These are phyloP conservation scores for Haematococcus sp. DNA, from an alignment of 139 green algal genomes.

Conservation along the genomic window DNA sequence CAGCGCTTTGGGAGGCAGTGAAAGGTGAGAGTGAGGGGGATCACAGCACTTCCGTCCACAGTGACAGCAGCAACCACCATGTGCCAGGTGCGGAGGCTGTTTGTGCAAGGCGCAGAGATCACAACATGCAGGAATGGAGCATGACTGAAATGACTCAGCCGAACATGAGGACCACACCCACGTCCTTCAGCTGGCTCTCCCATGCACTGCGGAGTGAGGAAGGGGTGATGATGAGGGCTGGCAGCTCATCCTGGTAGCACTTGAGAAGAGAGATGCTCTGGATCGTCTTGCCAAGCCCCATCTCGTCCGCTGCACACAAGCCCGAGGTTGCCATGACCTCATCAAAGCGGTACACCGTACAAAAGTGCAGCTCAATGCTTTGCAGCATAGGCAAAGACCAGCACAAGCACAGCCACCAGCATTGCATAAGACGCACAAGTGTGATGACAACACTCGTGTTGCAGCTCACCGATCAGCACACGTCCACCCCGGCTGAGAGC, in stretches of 20 bases:
- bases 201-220: conserved; percentile 75
- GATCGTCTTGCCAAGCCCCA: conserved; percentile 21
- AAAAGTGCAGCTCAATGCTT: background rate
- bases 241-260: conserved; percentile 78
- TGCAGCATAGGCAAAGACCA: background rate
- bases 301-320: conserved; percentile 5
- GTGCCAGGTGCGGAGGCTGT: too few relatives aligned
- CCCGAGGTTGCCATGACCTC: background rate
- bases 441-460: too few relatives aligned
- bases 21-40: too few relatives aligned
- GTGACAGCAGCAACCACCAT: background rate
- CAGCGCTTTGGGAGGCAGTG: too few relatives aligned
- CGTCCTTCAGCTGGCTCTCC: conserved; percentile 59
- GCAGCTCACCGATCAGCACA: conserved; percentile 62
- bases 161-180: too few relatives aligned
- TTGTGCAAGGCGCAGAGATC: too few relatives aligned
- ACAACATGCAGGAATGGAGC: too few relatives aligned
- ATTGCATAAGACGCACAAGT: too few relatives aligned
- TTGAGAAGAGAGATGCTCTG: conserved; percentile 59
- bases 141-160: too few relatives aligned
- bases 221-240: conserved; percentile 71
- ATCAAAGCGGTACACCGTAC: too few relatives aligned
- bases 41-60: conserved; percentile 36
- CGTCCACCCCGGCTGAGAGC: conserved; percentile 64
- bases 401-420: background rate